Evolutionary conservation across 768 basidiomycete species (phyloP), one percentile per base, ranked within the genome.

Genomic region (Cubamyces sp.): DNA sequence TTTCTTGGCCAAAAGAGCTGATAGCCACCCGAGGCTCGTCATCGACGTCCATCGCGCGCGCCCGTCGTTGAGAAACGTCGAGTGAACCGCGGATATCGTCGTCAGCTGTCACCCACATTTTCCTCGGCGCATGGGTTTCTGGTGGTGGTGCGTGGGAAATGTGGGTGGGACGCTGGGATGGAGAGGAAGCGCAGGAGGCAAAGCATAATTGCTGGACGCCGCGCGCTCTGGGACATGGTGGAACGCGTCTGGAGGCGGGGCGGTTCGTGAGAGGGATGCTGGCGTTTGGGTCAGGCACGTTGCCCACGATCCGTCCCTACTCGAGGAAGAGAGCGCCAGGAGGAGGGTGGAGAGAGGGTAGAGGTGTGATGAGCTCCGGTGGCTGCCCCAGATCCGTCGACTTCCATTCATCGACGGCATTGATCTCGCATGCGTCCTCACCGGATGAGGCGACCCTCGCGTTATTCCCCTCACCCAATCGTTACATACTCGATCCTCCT

Each of bases 371-470:
- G 25, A 43, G 18, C 18, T 43, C 42, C 19, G 18, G 42, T 19
- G 42, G 18, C 18, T 16, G 25, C 48, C 21, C 48, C 25, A 49
- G 48, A 49, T 49, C 48, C 21, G 45, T 21, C 48, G 48, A 15
- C 48, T 49, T 49, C 48, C 48, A 49, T 49, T 49, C 48, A 49
- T 49, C 25, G 25, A 7, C 23, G 34, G 34, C 5, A 34, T 34
- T 34, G 25, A 49, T 49, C 48, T 49, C 48, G 48, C 48, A 49
- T 49, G 48, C 26, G 48, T 15, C 26, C 48, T 49, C 48, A 15
- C 19, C 23, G 25, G 42, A 43, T 43, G 42, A 21, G 18, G 19
- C 48, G 42, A 26, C 25, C 8, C 21, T 28, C 48, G 25, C 21
- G 25, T 28, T 14, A 26, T 28, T 26, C 48, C 19, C 21, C 28